These are phyloP conservation scores for Aspergillus costaricaensis DNA, from an alignment of 2,329 filamentous ascomycete species.

Conservation along the genomic window DNA sequence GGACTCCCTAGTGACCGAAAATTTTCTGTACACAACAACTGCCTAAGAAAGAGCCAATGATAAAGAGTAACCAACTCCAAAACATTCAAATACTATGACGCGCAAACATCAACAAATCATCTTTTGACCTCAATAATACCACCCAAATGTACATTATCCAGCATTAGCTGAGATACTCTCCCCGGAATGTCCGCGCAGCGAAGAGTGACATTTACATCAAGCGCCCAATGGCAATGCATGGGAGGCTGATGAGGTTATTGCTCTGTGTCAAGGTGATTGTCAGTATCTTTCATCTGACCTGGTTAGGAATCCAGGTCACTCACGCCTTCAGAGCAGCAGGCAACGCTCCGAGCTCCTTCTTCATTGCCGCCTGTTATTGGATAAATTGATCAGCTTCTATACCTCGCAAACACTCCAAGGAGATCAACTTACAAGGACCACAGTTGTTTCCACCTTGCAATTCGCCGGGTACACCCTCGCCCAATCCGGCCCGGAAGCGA, in stretches of 20 bases:
- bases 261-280: background rate
- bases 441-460: background rate
- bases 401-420: too few relatives aligned
- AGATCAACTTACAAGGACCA: background rate
- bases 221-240: background rate
- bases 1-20: too few relatives aligned
- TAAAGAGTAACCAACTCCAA: too few relatives aligned
- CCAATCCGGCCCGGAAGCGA: background rate
- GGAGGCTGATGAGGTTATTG: background rate
- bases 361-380: background rate
- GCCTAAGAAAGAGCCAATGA: too few relatives aligned
- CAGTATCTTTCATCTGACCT: background rate
- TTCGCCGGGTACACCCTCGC: background rate
- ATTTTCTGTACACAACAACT: too few relatives aligned
- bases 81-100: too few relatives aligned
- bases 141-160: background rate
- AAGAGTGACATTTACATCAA: background rate
- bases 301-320: background rate
- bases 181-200: too few relatives aligned
- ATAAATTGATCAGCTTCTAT: background rate
- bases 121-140: background rate
- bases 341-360: background rate
- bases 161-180: background rate
- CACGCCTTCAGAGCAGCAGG: background rate
- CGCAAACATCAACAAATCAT: background rate